Base-by-base conservation (phyloP, 2,329 filamentous ascomycete genomes). In the Fusarium virguliforme region DNA sequence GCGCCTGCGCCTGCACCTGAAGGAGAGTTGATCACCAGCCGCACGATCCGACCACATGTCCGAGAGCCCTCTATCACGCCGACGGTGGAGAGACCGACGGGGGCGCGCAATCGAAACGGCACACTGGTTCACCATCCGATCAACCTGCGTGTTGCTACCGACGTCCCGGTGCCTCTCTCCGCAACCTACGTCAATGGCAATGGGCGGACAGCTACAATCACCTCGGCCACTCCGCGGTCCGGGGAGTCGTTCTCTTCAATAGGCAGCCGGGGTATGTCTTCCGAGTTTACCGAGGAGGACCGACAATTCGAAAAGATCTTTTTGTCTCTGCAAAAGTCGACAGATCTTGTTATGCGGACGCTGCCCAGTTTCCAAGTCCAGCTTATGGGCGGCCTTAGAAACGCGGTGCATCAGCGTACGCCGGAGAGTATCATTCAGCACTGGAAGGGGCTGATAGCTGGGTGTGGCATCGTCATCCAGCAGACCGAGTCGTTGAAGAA, bases 301-400 rank as follows among this genome's bases (percentile, higher is more conserved):
- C 87, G 88, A 15, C 87, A 91, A 30, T 97, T 97, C 72, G 95
- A 97, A 69, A 89, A 86, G 67, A 94, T 98, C 24, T 97, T 93
- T 82, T 78, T 94, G 35, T 92, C 92, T 50, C 84, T 97, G 26
- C 90, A 91, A 50, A 88, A 87, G 60, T 92, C 94, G 1, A 91
- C 92, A 22, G 92, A 94, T 54, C 85, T 93, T 54, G 91, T 94
- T 30, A 86, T 93, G 72, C 88, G 89, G 43, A 90, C 90, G 2
- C 83, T 97, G 28, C 94, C 94, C 1, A 84, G 84, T 61, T 90
- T 94, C 68, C 89, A 90, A 66, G 85, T 85, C 56, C 91, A 94
- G 68, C 90, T 96, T 67, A 81, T 85, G 32, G 84, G 85, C 9
- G 89, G 89, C 6, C 86, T 93, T 65, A 88, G 92, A 60, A 86